phyloP scores from a whole-genome alignment of 2,329 filamentous ascomycete genomes.

The Boeremia exigua region DNA sequence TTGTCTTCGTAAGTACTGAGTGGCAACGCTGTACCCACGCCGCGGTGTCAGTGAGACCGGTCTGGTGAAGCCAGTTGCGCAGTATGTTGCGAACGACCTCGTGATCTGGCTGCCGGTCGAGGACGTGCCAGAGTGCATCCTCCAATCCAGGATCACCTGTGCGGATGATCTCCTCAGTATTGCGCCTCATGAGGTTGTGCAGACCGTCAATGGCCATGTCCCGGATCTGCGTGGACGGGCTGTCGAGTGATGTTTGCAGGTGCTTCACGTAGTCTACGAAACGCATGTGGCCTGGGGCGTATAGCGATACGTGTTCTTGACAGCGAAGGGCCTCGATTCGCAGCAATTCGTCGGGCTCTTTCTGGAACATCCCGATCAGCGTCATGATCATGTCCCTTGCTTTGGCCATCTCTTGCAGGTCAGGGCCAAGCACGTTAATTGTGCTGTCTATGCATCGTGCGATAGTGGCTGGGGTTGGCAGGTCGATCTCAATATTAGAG shows the following conservation, averaged over 20 bases:
- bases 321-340: slow-evolving; percentile 81
- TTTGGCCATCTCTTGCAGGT: slow-evolving; percentile 90
- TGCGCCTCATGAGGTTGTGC: slow-evolving; percentile 93
- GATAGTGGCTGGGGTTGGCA: slow-evolving; percentile 81
- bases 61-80: slow-evolving; percentile 91
- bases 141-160: slow-evolving; percentile 81
- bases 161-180: slow-evolving; percentile 80
- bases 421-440: slow-evolving; percentile 94
- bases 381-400: slow-evolving; percentile 91
- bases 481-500: slow-evolving; percentile 88
- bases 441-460: slow-evolving; percentile 91
- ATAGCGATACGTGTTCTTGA: slow-evolving; percentile 88
- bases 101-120: slow-evolving; percentile 79
- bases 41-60: slow-evolving; percentile 77
- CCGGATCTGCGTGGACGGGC: slow-evolving; percentile 70
- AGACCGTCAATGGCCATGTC: slow-evolving; percentile 86
- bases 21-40: slow-evolving; percentile 92
- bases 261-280: slow-evolving; percentile 83
- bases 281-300: slow-evolving; percentile 85
- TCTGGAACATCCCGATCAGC: slow-evolving; percentile 80
- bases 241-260: slow-evolving; percentile 78
- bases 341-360: slow-evolving; percentile 73
- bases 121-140: slow-evolving; percentile 87
- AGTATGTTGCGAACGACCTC: slow-evolving; percentile 86
- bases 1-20: slow-evolving; percentile 85